Conservation (phyloP, 306 rosid species). For the Benincasa hispida region DNA sequence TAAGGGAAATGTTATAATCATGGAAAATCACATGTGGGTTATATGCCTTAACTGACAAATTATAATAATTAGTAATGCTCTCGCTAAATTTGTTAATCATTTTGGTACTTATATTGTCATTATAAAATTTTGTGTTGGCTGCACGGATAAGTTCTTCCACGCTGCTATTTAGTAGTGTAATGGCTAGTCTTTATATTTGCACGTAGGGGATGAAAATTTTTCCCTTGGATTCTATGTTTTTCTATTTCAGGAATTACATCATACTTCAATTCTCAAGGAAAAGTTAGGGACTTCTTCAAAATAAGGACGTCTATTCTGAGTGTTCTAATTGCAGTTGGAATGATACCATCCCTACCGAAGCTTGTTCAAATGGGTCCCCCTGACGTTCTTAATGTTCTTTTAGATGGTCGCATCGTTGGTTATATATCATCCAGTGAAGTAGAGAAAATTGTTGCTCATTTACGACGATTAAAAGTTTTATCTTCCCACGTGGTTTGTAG, state of each 20-base stretch:
- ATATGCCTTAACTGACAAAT: not conserved
- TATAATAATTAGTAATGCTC: not conserved
- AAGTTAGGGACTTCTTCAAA: conserved; percentile 40
- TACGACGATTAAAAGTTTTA: conserved; percentile 56
- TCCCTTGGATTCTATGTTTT: not conserved
- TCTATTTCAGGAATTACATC: conserved; percentile 65
- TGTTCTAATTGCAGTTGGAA: conserved; percentile 49
- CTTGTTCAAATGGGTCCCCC: conserved; percentile 67
- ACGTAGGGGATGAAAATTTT: not conserved
- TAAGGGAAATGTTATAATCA: not conserved
- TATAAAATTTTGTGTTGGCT: not conserved
- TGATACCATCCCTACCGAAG: conserved; percentile 54
- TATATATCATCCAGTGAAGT: conserved; percentile 45
- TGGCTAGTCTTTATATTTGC: not conserved
- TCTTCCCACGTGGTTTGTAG: conserved; percentile 48
- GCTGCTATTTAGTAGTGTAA: not conserved
- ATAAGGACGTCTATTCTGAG: conserved; percentile 33
- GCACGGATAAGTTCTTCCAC: not conserved
- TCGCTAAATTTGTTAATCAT: not conserved
- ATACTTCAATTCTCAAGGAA: conserved; percentile 64
- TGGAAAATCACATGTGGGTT: not conserved
- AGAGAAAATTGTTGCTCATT: conserved; percentile 75
- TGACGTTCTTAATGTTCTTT: conserved; percentile 50
- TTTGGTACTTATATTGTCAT: not conserved
- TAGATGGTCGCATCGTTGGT: conserved; percentile 84